These are phyloP conservation scores for Carallia brachiata DNA, from an alignment of 345 rosid species.

Conservation along the genomic window DNA sequence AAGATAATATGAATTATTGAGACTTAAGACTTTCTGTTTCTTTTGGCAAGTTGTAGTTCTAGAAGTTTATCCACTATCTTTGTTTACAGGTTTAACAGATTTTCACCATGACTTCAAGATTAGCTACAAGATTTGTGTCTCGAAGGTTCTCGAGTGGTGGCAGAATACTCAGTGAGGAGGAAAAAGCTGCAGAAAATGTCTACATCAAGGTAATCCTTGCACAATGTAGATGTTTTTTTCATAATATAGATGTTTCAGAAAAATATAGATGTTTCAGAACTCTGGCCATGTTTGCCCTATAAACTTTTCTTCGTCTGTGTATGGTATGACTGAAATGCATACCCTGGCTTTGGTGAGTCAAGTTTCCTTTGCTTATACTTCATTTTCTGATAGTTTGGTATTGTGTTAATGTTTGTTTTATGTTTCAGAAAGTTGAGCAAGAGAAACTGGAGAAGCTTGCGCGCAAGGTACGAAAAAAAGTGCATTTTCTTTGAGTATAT, in stretches of 20 bases:
- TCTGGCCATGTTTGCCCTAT: background rate
- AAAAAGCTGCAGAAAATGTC: constrained; percentile 88
- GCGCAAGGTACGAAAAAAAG: constrained; percentile 52
- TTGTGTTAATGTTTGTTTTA: constrained; percentile 1
- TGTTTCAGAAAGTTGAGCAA: constrained; percentile 78
- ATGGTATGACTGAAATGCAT: background rate
- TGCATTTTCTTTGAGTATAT: background rate
- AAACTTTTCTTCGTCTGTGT: background rate
- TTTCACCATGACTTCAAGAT: constrained; percentile 57
- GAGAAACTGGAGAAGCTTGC: constrained; percentile 93
- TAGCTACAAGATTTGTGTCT: constrained; percentile 43
- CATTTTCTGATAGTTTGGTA: background rate
- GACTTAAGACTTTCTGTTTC: too few species aligned
- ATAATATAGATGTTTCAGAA: background rate
- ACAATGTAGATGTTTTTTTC: background rate
- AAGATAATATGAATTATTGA: too few species aligned
- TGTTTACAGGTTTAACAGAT: background rate
- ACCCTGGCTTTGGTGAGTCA: background rate
- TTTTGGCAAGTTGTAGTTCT: background rate
- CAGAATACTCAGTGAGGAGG: constrained; percentile 80
- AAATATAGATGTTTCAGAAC: background rate
- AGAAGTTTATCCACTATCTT: background rate
- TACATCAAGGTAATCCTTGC: constrained; percentile 66
- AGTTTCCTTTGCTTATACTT: background rate
- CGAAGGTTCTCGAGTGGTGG: constrained; percentile 81